Evolutionary conservation across 768 basidiomycete species (phyloP).

Genomic region (Rhodotorula graminis): DNA sequence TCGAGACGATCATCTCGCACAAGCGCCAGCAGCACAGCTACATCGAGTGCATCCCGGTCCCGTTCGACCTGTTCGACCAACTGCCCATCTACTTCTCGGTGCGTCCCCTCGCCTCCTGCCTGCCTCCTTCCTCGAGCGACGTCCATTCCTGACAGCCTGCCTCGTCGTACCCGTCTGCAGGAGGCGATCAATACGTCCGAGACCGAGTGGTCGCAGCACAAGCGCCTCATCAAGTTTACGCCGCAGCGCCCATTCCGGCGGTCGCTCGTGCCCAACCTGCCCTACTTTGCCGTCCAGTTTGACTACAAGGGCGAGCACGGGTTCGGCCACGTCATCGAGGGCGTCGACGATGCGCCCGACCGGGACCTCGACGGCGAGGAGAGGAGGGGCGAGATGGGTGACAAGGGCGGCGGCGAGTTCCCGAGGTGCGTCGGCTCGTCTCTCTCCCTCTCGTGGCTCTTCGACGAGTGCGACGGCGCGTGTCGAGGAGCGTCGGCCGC

Average conservation of each 20-base stretch:
- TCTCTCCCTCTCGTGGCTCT: too few relatives aligned
- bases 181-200: conserved; percentile 92
- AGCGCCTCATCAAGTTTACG: conserved; percentile 91
- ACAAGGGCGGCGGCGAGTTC: conserved; percentile 86
- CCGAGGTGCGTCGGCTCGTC: conserved; percentile 57
- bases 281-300: conserved; percentile 98
- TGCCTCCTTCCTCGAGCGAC: too few relatives aligned
- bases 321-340: conserved; percentile 97
- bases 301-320: conserved; percentile 95
- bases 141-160: too few relatives aligned
- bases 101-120: conserved; percentile 30
- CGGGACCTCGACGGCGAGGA: conserved; percentile 62
- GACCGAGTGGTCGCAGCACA: conserved; percentile 96
- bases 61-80: conserved; percentile 78
- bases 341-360: conserved; percentile 61
- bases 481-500: too few relatives aligned
- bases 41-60: conserved; percentile 89
- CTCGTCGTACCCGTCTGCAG: conserved; percentile 48
- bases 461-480: too few relatives aligned
- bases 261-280: conserved; percentile 91
- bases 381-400: conserved; percentile 59
- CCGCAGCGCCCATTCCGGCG: conserved; percentile 84
- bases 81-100: conserved; percentile 93
- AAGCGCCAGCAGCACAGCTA: conserved; percentile 84
- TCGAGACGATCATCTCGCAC: conserved; percentile 82